phyloP scores from a whole-genome alignment of 306 rosid genomes.

The Pachyrhizus erosus region DNA sequence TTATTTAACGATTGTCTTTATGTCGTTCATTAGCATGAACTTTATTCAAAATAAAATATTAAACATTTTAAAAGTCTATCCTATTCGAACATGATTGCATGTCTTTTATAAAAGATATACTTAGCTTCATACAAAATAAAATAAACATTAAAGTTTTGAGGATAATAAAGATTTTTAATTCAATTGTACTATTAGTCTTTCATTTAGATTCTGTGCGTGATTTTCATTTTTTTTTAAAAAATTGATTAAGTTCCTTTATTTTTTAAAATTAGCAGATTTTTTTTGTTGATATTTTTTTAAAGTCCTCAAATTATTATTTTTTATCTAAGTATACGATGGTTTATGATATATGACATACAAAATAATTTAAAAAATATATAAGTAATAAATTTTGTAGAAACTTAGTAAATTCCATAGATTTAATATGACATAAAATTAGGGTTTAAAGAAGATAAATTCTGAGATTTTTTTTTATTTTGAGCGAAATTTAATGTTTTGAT shows the following conservation, averaged over 20 bases:
- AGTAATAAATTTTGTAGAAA: not conserved
- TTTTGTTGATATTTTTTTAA: not conserved
- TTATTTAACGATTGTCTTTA: not conserved
- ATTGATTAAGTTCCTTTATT: not conserved
- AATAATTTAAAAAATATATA: not conserved
- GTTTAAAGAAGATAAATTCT: not conserved
- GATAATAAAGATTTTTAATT: not conserved
- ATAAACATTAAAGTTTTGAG: not conserved
- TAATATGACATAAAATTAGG: not conserved
- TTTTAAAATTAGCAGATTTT: not conserved
- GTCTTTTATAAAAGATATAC: not conserved
- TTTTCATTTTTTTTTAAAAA: not conserved
- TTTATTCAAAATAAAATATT: not conserved
- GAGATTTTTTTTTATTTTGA: not conserved
- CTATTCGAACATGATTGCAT: not conserved
- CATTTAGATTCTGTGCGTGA: too few species aligned
- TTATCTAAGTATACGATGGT: not conserved
- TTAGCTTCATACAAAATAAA: not conserved
- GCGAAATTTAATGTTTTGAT: not conserved
- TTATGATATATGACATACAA: too few species aligned
- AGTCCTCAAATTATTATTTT: not conserved
- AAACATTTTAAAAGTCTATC: not conserved
- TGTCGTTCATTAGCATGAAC: not conserved
- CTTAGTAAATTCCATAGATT: not conserved
- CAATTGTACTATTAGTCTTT: not conserved